A percentile compares a stretch with the other conserved stretches of the same genome.
Evolutionary conservation across 768 basidiomycete genomes (phyloP).

Genomic region (Aureoboletus auriporus): DNA sequence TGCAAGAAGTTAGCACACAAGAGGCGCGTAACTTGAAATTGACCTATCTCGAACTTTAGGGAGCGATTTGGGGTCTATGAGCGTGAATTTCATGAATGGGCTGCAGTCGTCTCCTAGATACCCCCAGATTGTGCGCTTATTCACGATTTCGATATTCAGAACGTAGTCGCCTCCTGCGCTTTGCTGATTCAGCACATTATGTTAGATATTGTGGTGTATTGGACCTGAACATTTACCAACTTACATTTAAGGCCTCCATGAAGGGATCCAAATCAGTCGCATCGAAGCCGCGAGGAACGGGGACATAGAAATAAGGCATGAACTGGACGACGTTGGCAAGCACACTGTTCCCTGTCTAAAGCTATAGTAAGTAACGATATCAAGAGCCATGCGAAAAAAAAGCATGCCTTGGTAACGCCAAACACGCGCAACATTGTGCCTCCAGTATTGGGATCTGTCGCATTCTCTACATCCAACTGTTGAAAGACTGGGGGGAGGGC

Average conservation of each 20-base stretch:
- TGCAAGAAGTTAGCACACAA: slow-evolving; percentile 11
- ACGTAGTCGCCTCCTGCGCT: slow-evolving; percentile 38
- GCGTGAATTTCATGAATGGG: slow-evolving; percentile 82
- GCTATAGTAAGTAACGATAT: slow-evolving; percentile 1
- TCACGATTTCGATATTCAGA: slow-evolving; percentile 51
- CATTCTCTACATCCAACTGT: slow-evolving; percentile 89
- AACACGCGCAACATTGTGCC: slow-evolving; percentile 64
- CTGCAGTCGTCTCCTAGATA: slow-evolving; percentile 78
- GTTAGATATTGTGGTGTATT: neutral
- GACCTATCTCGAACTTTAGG: slow-evolving; percentile 92
- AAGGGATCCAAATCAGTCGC: slow-evolving; percentile 65
- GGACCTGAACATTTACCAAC: slow-evolving; percentile 20
- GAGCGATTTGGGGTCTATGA: slow-evolving; percentile 66
- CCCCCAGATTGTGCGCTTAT: slow-evolving; percentile 78
- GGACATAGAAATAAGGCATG: slow-evolving; percentile 89
- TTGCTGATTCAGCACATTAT: slow-evolving; percentile 10
- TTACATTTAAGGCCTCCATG: slow-evolving; percentile 68
- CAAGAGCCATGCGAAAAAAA: neutral
- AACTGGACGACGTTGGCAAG: slow-evolving; percentile 80
- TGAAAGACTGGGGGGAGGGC: slow-evolving; percentile 67
- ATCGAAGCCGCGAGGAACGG: slow-evolving; percentile 80
- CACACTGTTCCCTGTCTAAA: slow-evolving; percentile 82
- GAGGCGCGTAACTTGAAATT: neutral
- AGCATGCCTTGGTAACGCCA: slow-evolving; percentile 80
- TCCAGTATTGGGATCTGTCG: slow-evolving; percentile 40